phyloP scores from a whole-genome alignment of 345 rosid species.

The Anastatica hierochuntica region DNA sequence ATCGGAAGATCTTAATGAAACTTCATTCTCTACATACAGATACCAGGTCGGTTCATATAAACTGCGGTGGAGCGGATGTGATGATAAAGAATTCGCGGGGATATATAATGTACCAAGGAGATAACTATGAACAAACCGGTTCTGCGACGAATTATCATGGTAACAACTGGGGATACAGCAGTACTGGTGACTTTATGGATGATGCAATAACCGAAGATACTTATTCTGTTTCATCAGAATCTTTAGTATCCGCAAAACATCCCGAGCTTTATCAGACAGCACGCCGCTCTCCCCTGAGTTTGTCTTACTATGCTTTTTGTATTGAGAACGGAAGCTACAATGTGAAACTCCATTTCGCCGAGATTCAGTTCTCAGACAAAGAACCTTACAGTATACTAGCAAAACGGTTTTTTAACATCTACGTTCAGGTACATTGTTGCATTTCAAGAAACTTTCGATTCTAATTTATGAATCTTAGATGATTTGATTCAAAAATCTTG shows the following conservation, averaged over 20 bases:
- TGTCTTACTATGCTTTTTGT: slow-evolving; percentile 56
- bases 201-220: slow-evolving; percentile 20
- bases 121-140: slow-evolving; percentile 10
- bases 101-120: slow-evolving; percentile 20
- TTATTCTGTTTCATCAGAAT: slow-evolving; percentile 11
- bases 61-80: slow-evolving; percentile 26
- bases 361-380: slow-evolving; percentile 46
- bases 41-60: slow-evolving; percentile 23
- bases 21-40: neutral
- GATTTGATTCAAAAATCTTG: too few relatives aligned
- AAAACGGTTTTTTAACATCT: slow-evolving; percentile 41
- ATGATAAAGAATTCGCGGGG: slow-evolving; percentile 16
- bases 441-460: too few relatives aligned
- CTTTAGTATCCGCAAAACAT: slow-evolving; percentile 15
- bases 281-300: slow-evolving; percentile 48
- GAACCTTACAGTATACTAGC: slow-evolving; percentile 41
- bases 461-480: too few relatives aligned
- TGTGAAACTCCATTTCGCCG: slow-evolving; percentile 55
- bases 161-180: slow-evolving; percentile 24
- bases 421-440: slow-evolving; percentile 17
- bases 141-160: slow-evolving; percentile 14
- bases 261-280: slow-evolving; percentile 37
- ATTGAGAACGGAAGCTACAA: slow-evolving; percentile 47
- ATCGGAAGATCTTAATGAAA: neutral
- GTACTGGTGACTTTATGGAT: slow-evolving; percentile 34